Base-by-base conservation (phyloP, 371 early-diverging fungal genomes). In the Mucor mucedo region DNA sequence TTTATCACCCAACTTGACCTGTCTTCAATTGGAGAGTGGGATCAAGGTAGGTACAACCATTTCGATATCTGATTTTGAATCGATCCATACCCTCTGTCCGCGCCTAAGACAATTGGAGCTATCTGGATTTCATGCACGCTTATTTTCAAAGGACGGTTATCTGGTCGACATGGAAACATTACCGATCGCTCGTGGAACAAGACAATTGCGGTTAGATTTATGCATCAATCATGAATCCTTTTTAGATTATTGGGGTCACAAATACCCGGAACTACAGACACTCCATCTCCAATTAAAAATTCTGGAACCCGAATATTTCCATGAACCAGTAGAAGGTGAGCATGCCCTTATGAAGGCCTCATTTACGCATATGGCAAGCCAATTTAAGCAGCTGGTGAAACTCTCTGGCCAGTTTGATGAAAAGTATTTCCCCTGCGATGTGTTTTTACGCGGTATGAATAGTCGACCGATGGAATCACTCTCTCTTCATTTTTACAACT, bases 341-440 rank as follows among this genome's bases (percentile, higher is more conserved):
- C 60, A 60, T 35, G 40, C 66, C 2, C 28, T 42, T 3, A 60
- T 66, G 66, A 66, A 66, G n/a, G 61, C 47, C 40, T 33, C 48
- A 1, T 66, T 60, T 48, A 32, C 60, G 21, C 14, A 35, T 10
- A 45, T 66, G 42, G 66, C 66, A 7, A 55, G 54, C 27, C 28
- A 50, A n/a, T 66, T 60, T 35, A 45, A 41, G 11, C 32, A 55
- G 11, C 42, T 66, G 8, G 55, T 42, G 11, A 54, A 38, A 30
- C 55, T 66, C 13, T 40, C 33, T 9, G 60, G 55, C 10, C 45
- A 41, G 10, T 66, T 66, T 66, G 66, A 66, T 29, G 66, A 66
- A 42, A 60, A 66, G 21, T 60, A 60, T 39, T 60, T 66, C 41
- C 66, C 66, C 10, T 48, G 60, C 8, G 66, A 66, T 42, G 28